phyloP scores from a whole-genome alignment of 225 moss, liverwort and hornwort genomes.

The Lunularia cruciata region DNA sequence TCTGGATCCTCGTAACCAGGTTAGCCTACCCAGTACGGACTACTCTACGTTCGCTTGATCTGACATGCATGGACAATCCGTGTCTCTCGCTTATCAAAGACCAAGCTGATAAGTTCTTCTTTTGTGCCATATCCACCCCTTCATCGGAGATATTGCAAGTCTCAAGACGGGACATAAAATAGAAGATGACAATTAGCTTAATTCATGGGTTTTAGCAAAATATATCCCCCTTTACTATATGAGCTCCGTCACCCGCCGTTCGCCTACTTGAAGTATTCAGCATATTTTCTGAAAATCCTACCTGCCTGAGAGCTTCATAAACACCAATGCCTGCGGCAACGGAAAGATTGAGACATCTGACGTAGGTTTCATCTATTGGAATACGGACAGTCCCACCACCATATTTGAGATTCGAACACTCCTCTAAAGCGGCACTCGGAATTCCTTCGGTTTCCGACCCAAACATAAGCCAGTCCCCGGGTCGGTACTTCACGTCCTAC shows the following conservation, averaged over 20 bases:
- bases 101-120: too few species aligned
- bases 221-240: slow-evolving; percentile 29
- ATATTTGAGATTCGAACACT: slow-evolving; percentile 48
- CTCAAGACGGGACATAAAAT: too few species aligned
- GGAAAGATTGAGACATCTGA: slow-evolving; percentile 87
- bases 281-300: slow-evolving; percentile 52
- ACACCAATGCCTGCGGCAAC: slow-evolving; percentile 89
- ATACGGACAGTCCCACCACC: slow-evolving; percentile 91
- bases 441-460: slow-evolving; percentile 93
- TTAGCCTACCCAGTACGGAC: too few species aligned
- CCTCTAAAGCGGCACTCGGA: slow-evolving; percentile 65
- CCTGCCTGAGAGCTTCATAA: slow-evolving; percentile 94
- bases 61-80: too few species aligned
- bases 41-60: too few species aligned
- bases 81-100: too few species aligned
- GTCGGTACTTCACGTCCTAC: slow-evolving; percentile 69
- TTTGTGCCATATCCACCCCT: too few species aligned
- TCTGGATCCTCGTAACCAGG: too few species aligned
- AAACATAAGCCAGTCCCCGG: slow-evolving; percentile 94
- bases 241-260: not conserved
- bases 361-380: slow-evolving; percentile 91
- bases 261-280: slow-evolving; percentile 20
- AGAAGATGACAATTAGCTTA: too few species aligned
- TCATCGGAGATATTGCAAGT: too few species aligned
- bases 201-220: slow-evolving; percentile 40